Percentiles rank a stretch among this genome's conserved stretches.
Evolutionary conservation across 1,284 basidiomycete genomes (phyloP).

Genomic region (Sporisorium iseilematis-ciliati): DNA sequence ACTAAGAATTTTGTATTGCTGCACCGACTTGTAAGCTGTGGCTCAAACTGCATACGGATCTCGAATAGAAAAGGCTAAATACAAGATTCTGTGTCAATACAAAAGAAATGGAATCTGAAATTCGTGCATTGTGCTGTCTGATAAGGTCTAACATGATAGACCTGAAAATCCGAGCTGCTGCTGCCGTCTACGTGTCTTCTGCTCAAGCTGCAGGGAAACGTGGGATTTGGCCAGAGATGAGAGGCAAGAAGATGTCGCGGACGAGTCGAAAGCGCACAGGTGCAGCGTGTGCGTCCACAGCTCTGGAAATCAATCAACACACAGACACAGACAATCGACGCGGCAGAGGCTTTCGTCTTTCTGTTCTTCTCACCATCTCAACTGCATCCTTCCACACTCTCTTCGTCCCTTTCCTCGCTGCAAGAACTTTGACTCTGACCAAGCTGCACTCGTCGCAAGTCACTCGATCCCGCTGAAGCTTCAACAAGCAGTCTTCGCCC

Average conservation of each 20-base stretch:
- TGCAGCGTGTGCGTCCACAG: not conserved
- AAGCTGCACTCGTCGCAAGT: not conserved
- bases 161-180: not conserved
- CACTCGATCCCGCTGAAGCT: not conserved
- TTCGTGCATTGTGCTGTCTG: not conserved
- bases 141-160: not conserved
- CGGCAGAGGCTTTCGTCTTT: not conserved
- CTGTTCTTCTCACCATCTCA: constrained; percentile 12
- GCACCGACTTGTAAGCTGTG: not conserved
- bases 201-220: constrained; percentile 5
- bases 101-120: not conserved
- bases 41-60: not conserved
- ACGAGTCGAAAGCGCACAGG: not conserved
- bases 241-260: constrained; percentile 4
- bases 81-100: not conserved
- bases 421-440: not conserved
- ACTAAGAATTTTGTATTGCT: not conserved
- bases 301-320: constrained; percentile 14
- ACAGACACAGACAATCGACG: too few relatives aligned
- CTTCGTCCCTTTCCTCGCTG: not conserved
- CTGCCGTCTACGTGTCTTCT: constrained; percentile 7
- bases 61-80: not conserved
- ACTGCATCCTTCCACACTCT: not conserved
- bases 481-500: not conserved
- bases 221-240: constrained; percentile 2